These are phyloP conservation scores for Tetrahymena borealis DNA, from an alignment of 73 alveolate genomes.

Conservation along the genomic window DNA sequence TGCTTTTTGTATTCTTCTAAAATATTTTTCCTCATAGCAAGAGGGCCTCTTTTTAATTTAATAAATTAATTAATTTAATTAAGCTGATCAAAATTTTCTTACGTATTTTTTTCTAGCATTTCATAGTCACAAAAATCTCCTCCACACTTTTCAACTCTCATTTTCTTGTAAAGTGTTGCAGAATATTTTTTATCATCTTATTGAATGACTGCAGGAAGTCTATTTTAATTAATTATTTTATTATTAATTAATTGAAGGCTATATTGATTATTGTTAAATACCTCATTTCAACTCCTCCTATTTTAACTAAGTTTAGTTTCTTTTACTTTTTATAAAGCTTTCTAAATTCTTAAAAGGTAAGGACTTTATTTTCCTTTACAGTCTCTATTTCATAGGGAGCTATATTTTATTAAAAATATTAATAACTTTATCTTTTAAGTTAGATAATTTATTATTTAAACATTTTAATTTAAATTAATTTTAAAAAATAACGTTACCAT, in stretches of 20 bases:
- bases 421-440: neutral
- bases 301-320: constrained; percentile 4
- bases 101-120: constrained; percentile 36
- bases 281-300: constrained; percentile 10
- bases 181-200: constrained; percentile 33
- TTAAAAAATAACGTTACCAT: neutral
- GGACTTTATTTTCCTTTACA: neutral
- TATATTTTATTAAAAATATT: neutral
- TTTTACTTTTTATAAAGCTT: neutral
- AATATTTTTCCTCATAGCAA: constrained; percentile 30
- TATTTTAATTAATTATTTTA: neutral
- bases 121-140: constrained; percentile 44
- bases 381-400: constrained; percentile 17
- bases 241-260: neutral
- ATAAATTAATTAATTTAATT: neutral
- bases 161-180: constrained; percentile 23
- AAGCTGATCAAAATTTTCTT: neutral
- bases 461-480: no score
- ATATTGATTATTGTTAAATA: neutral
- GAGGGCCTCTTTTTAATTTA: constrained; percentile 7
- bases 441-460: no score
- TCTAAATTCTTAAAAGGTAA: neutral
- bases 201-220: constrained; percentile 18
- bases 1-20: constrained; percentile 28
- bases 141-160: constrained; percentile 33